Conservation (phyloP, 305 asterid species). For the Striga hermonthica region DNA sequence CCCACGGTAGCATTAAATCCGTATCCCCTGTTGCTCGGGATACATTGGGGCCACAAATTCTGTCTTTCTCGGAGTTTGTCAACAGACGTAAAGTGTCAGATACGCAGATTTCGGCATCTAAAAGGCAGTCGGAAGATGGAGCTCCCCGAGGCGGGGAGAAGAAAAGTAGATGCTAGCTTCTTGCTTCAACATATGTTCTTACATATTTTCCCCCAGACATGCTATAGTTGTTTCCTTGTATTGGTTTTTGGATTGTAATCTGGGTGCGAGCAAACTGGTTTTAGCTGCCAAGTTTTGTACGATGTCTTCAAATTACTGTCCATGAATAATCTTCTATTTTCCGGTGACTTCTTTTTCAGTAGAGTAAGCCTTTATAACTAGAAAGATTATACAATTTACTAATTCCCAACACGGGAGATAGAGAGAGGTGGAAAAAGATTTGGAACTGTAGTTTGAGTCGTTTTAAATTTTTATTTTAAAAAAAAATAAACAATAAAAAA, state of each 20-base stretch:
- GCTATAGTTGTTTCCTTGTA: background rate
- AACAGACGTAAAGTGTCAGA: conserved; percentile 50
- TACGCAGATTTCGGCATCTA: conserved; percentile 36
- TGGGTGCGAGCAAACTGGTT: conserved; percentile 3
- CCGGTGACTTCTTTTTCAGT: too few species aligned
- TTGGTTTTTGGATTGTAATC: conserved; percentile 9
- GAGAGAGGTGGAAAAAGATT: too few species aligned
- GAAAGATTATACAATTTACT: too few species aligned
- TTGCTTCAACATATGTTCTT: background rate
- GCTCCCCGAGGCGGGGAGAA: conserved; percentile 46
- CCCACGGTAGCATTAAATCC: conserved; percentile 27
- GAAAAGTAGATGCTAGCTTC: conserved; percentile 41
- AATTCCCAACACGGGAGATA: too few species aligned
- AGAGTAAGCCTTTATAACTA: too few species aligned
- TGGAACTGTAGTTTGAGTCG: too few species aligned
- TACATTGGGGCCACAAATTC: conserved; percentile 50
- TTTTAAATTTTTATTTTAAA: too few species aligned
- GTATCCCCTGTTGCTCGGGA: conserved; percentile 36
- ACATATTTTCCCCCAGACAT: too few species aligned
- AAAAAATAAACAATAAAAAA: too few species aligned
- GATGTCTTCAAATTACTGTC: background rate
- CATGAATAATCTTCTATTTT: too few species aligned
- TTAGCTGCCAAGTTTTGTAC: background rate
- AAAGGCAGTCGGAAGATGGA: conserved; percentile 44
- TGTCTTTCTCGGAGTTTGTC: conserved; percentile 72